phyloP scores from a whole-genome alignment of 2,329 filamentous ascomycete genomes.

The Ophiostoma piceae region DNA sequence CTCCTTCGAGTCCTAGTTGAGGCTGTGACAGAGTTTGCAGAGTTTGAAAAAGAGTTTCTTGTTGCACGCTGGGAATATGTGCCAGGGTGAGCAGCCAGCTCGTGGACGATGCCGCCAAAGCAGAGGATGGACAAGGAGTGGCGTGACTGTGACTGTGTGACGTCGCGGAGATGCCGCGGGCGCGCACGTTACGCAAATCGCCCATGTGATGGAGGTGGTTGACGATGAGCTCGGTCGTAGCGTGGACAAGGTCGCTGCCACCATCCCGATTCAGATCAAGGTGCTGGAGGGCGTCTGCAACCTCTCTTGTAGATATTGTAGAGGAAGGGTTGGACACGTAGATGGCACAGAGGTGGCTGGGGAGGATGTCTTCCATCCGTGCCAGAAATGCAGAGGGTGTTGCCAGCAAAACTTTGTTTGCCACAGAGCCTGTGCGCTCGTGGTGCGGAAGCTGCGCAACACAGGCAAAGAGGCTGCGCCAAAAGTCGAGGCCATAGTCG shows the following conservation, averaged over 20 bases:
- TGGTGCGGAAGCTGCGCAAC: constrained; percentile 6
- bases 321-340: neutral
- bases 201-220: neutral
- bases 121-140: neutral
- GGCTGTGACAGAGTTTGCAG: constrained; percentile 24
- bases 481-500: constrained; percentile 23
- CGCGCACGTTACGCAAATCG: neutral
- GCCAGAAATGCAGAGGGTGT: constrained; percentile 19
- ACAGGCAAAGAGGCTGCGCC: constrained; percentile 20
- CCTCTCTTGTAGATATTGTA: neutral
- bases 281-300: constrained; percentile 20
- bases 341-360: constrained; percentile 16
- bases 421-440: neutral
- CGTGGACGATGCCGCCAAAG: neutral
- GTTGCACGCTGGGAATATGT: constrained; percentile 26
- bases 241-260: constrained; percentile 6
- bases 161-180: constrained; percentile 15
- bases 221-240: constrained; percentile 12
- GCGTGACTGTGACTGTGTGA: neutral
- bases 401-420: constrained; percentile 17
- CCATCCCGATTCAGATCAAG: constrained; percentile 2
- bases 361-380: constrained; percentile 17
- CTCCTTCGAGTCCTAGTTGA: neutral
- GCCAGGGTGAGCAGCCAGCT: constrained; percentile 27
- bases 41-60: constrained; percentile 23